phyloP scores from a whole-genome alignment of 2,329 filamentous ascomycete genomes.

The Rachicladosporium sp. region DNA sequence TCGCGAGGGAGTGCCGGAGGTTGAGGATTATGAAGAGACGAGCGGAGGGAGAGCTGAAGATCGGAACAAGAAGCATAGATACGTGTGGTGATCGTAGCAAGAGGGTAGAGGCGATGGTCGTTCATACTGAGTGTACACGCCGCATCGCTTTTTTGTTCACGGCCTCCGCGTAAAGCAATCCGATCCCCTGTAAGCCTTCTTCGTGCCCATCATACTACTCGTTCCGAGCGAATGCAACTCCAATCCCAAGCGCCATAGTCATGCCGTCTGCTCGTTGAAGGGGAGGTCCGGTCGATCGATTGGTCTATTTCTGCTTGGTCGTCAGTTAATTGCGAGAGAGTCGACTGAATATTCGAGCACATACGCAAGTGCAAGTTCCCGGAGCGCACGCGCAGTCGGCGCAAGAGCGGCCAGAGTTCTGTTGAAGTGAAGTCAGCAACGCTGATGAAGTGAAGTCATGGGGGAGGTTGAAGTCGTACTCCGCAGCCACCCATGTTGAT shows the following conservation, averaged over 20 bases:
- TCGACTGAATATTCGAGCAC: constrained; percentile 5
- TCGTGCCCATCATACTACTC: neutral
- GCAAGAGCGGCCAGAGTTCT: constrained; percentile 20
- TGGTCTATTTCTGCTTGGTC: constrained; percentile 3
- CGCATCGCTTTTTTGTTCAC: neutral
- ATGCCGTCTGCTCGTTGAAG: neutral
- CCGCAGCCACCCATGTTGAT: constrained; percentile 22
- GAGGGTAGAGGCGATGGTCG: neutral
- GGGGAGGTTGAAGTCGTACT: neutral
- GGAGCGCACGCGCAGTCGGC: constrained; percentile 18
- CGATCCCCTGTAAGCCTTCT: neutral
- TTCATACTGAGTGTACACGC: neutral
- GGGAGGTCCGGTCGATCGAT: neutral
- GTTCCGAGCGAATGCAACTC: neutral
- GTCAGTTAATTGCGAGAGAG: constrained; percentile 6
- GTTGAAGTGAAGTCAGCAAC: too few species aligned
- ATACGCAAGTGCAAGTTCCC: constrained; percentile 19
- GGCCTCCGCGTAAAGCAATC: constrained; percentile 1
- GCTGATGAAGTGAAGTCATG: too few species aligned
- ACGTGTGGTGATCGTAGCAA: constrained; percentile 11
- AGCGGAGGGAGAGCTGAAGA: constrained; percentile 7
- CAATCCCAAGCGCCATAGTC: neutral
- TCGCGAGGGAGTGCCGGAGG: constrained; percentile 23
- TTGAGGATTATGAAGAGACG: constrained; percentile 13
- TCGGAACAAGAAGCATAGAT: constrained; percentile 8